Base-by-base conservation (phyloP, 2,329 filamentous ascomycete species). In the Aspergillus sp. region DNA sequence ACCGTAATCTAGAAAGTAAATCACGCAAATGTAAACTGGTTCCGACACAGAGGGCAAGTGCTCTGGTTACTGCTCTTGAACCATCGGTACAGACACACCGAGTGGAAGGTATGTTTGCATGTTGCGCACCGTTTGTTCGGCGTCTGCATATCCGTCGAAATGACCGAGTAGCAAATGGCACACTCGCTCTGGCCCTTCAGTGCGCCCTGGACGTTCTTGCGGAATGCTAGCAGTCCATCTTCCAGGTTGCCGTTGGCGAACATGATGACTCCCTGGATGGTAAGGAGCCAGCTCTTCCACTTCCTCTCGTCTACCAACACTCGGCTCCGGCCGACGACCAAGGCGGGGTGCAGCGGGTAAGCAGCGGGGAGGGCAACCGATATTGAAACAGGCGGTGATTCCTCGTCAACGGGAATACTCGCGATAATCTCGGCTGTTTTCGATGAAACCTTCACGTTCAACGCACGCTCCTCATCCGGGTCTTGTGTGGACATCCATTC, bases 141-240 rank as follows among this genome's bases (percentile, higher is more conserved):
- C 73, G 96, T 86, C 74, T 89, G 89, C 80, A 90, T 90, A 73
- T 97, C 93, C 7, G 85, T 86, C 17, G 91, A 91, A 62, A 99
- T 91, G 70, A 99, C 92, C 59, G 88, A 92, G 79, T 98, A 98
- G 80, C 93, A 98, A 71, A 98, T 98, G 9, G 95, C 91, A 71
- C 95, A 99, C 75, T 99, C 95, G 19, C 85, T 90, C 75, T 98
- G 93, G 37, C 93, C 95, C 77, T 96, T 95, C 64, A 99, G 82
- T 4, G 91, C 90, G 1, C 91, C 91, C 13, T 88, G 85, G 12
- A 99, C 88, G 73, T 98, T 98, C 62, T 88, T 86, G 62, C 90
- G 86, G 81, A 96, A 98, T 8, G 91, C 87, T 12, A 88, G 82
- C 30, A 99, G 79, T 1, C 93, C 95, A 66, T 98, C 93, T 54